Base-by-base conservation (phyloP, 2,329 filamentous ascomycete genomes). In the Fusarium mundagurra region DNA sequence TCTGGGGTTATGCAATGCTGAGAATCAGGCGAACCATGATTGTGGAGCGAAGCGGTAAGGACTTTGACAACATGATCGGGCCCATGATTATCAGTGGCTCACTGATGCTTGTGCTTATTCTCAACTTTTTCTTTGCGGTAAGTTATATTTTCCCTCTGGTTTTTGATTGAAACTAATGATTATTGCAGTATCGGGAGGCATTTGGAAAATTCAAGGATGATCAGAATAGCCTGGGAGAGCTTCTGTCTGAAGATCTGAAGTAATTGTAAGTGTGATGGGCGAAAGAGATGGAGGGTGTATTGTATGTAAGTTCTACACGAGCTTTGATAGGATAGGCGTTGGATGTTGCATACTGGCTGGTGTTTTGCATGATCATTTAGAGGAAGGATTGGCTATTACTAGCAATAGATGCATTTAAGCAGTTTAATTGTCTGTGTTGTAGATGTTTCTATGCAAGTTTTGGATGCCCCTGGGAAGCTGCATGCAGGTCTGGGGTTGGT, bases 81-180 rank as follows among this genome's bases (percentile, higher is more conserved):
- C 96, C 96, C 2, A 84, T 98, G 63, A 88, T 97, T 14, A 92
- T 98, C 48, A 96, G 94, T 79, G 83, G 92, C 43, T 93, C 95
- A 8, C 82, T 99, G 80, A 92, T 94, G 72, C 79, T 92, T 57
- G 95, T 95, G 12, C 83, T 99, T 80, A 87, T 94, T 68, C 81
- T 98, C 77, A 99, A 99, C 82, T 97, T 98, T 85, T 89, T 89
- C 31, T 94, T 98, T 82, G 95, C 96, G 87, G 92, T 94, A 83
- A 81, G 87, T 81, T 33, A 24, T 44, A 13, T 22, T 47, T 13
- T n/a, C 14, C 24, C 7, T 36, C 11, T n/a, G 22, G 9, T 8
- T 3, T 20, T 13, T 4, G 33, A 41, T 24, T 7, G 14, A 38
- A 60, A 67, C 76, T 77, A 68, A 78, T 44, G 45, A 34, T 27